Evolutionary conservation across 768 basidiomycete genomes (phyloP).

Genomic region (Lentinula detonsa): DNA sequence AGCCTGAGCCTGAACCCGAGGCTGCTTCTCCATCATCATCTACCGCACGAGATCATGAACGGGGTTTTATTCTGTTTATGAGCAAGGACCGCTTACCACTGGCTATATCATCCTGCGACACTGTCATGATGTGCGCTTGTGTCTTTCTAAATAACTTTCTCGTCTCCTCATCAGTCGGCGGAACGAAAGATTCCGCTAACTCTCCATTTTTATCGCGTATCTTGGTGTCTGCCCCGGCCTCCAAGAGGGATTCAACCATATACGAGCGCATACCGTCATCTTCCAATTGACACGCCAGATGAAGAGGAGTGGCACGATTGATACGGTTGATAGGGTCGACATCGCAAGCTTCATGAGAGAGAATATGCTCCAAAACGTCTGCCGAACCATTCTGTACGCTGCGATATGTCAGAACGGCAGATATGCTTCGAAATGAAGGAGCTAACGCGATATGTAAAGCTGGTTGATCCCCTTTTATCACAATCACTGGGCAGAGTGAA

Average conservation of each 20-base stretch:
- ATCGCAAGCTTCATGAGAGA: slow-evolving; percentile 72
- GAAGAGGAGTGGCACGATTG: slow-evolving; percentile 71
- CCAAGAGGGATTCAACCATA: slow-evolving; percentile 61
- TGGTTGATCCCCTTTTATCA: slow-evolving; percentile 16
- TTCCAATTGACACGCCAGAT: slow-evolving; percentile 59
- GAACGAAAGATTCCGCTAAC: slow-evolving; percentile 49
- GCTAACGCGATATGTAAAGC: slow-evolving; percentile 72
- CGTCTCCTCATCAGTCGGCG: slow-evolving; percentile 45
- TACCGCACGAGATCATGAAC: slow-evolving; percentile 7
- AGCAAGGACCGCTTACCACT: slow-evolving; percentile 35
- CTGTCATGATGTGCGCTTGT: slow-evolving; percentile 38
- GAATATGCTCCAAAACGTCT: slow-evolving; percentile 64
- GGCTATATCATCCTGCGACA: slow-evolving; percentile 59
- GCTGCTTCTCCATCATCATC: slow-evolving; percentile 23
- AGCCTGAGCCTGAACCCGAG: slow-evolving; percentile 26
- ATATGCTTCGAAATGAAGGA: not conserved
- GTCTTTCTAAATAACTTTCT: slow-evolving; percentile 45
- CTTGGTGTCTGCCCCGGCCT: slow-evolving; percentile 77
- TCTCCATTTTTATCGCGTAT: slow-evolving; percentile 69
- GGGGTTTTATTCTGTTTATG: not conserved
- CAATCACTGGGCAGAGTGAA: not conserved
- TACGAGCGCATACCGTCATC: slow-evolving; percentile 46
- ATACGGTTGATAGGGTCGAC: slow-evolving; percentile 72
- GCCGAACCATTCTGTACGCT: slow-evolving; percentile 53
- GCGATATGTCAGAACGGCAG: not conserved